Evolutionary conservation across 352 stramenopile genomes (phyloP).

Genomic region (Globisporangium emineosum): DNA sequence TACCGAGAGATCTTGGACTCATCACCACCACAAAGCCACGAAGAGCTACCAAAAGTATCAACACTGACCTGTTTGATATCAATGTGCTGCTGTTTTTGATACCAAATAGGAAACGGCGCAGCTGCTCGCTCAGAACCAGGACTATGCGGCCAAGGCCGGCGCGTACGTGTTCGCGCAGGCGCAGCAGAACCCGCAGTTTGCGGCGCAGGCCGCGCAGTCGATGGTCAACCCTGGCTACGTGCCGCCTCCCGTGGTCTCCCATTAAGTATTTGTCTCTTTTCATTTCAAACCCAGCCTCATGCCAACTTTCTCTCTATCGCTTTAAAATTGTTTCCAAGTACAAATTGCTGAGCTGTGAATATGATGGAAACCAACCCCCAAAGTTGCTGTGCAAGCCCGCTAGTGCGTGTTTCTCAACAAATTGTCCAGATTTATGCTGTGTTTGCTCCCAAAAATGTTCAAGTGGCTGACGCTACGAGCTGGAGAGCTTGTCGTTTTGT

Average conservation of each 20-base stretch:
- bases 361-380: not conserved
- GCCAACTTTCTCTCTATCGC: not conserved
- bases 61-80: not conserved
- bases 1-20: no score
- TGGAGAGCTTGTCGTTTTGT: conserved; percentile 18
- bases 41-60: not conserved
- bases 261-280: conserved; percentile 3
- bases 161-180: conserved; percentile 66
- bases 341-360: not conserved
- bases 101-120: conserved; percentile 48
- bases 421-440: no score
- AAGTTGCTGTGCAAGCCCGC: not conserved
- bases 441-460: no score
- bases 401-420: no score
- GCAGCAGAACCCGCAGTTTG: conserved; percentile 73
- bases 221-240: conserved; percentile 46
- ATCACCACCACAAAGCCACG: not conserved
- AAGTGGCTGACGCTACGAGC: conserved; percentile 8
- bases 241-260: conserved; percentile 24
- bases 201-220: conserved; percentile 53
- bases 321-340: not conserved
- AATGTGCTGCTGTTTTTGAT: not conserved
- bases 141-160: conserved; percentile 51
- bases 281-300: not conserved
- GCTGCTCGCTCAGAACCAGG: conserved; percentile 59